Percentiles rank a stretch among this genome's conserved stretches.
phyloP scores from a whole-genome alignment of 768 basidiomycete species.

The Asterophora parasitica region DNA sequence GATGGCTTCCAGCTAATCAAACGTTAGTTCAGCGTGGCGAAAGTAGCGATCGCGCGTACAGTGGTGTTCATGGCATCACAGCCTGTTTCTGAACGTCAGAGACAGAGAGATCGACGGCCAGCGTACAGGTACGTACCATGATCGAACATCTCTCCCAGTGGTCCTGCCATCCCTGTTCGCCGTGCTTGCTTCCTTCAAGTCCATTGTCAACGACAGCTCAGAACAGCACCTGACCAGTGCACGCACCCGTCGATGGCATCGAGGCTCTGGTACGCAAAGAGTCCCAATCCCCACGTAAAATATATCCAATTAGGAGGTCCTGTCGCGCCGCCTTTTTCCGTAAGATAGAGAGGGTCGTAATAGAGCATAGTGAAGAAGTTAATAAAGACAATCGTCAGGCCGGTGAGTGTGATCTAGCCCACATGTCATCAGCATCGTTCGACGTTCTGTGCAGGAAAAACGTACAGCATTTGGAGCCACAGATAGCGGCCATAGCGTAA shows the following conservation, averaged over 20 bases:
- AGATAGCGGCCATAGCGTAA: slow-evolving; percentile 78
- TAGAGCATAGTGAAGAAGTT: slow-evolving; percentile 83
- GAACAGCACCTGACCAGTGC: slow-evolving; percentile 9
- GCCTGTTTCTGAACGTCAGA: slow-evolving; percentile 35
- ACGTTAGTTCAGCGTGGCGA: not conserved
- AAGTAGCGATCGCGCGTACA: slow-evolving; percentile 32
- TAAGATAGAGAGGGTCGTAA: slow-evolving; percentile 76
- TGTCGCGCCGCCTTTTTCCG: slow-evolving; percentile 55
- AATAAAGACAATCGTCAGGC: slow-evolving; percentile 72
- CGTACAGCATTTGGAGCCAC: slow-evolving; percentile 88
- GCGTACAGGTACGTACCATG: slow-evolving; percentile 66
- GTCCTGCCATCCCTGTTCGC: slow-evolving; percentile 95
- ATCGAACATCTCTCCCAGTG: slow-evolving; percentile 97
- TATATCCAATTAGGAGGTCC: slow-evolving; percentile 85
- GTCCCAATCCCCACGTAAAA: slow-evolving; percentile 86
- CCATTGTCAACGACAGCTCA: slow-evolving; percentile 4
- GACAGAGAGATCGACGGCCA: not conserved
- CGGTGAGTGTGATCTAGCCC: slow-evolving; percentile 82
- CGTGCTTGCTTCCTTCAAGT: slow-evolving; percentile 83
- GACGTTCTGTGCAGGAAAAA: slow-evolving; percentile 4
- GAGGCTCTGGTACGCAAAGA: slow-evolving; percentile 89
- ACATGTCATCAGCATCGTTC: not conserved
- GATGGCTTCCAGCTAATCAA: slow-evolving; percentile 74
- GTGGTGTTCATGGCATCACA: slow-evolving; percentile 96
- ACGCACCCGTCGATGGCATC: slow-evolving; percentile 86